Conservation (phyloP, 768 basidiomycete genomes). For the Termitomyces heimii region DNA sequence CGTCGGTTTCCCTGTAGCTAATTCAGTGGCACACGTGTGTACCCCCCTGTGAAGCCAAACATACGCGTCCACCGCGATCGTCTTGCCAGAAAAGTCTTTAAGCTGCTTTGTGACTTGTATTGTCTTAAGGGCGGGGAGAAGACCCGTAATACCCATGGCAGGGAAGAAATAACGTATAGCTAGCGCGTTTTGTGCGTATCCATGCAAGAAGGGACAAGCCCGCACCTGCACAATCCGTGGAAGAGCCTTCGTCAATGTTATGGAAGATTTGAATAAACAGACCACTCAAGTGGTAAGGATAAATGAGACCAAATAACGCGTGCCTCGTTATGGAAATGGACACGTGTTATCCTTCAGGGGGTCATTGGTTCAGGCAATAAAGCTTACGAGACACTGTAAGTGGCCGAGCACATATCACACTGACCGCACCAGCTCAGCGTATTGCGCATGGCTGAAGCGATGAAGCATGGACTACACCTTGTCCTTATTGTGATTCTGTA, state of each 20-base stretch:
- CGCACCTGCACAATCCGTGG: neutral
- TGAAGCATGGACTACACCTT: no score
- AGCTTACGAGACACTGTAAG: no score
- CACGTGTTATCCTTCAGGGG: no score
- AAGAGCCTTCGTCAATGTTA: neutral
- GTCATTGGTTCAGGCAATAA: no score
- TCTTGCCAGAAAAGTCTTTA: slow-evolving; percentile 78
- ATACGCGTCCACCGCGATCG: slow-evolving; percentile 90
- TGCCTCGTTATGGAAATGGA: neutral
- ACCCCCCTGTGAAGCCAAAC: slow-evolving; percentile 91
- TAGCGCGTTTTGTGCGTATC: neutral
- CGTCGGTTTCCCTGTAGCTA: slow-evolving; percentile 81
- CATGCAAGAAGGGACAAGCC: neutral
- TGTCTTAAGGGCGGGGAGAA: slow-evolving; percentile 85
- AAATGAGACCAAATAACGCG: slow-evolving; percentile 9
- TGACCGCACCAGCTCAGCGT: no score
- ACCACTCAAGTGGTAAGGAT: neutral
- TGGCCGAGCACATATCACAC: no score
- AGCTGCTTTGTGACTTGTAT: slow-evolving; percentile 78
- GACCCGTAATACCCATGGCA: slow-evolving; percentile 86
- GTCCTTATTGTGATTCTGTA: no score
- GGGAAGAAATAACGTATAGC: neutral
- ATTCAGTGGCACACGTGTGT: slow-evolving; percentile 84
- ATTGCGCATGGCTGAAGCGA: no score
- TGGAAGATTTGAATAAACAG: neutral